These are phyloP conservation scores for Boletus speciosus DNA, from an alignment of 768 basidiomycete species.

Conservation along the genomic window DNA sequence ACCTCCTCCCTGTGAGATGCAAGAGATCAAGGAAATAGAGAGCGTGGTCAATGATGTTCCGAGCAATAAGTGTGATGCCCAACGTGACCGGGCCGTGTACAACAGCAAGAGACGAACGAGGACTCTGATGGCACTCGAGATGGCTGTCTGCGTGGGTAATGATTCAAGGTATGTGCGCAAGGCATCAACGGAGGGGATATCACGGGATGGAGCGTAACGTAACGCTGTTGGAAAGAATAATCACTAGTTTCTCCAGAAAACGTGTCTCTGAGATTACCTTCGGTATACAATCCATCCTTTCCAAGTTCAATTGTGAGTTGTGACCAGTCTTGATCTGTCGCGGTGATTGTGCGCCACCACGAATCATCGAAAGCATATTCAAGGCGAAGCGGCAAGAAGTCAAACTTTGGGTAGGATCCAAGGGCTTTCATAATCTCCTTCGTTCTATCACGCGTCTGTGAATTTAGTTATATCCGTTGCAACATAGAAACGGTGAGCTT, in stretches of 20 bases:
- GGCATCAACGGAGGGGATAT: conserved; percentile 26
- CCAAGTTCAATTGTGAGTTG: conserved; percentile 45
- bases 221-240: conserved; percentile 17
- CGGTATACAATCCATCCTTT: conserved; percentile 46
- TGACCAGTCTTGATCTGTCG: conserved; percentile 20
- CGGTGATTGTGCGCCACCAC: conserved; percentile 61
- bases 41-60: conserved; percentile 79
- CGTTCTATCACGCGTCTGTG: conserved; percentile 53
- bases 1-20: conserved; percentile 73
- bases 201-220: conserved; percentile 8
- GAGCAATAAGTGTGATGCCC: conserved; percentile 72
- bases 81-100: conserved; percentile 54
- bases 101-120: conserved; percentile 68
- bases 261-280: conserved; percentile 17
- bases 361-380: conserved; percentile 69
- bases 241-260: conserved; percentile 2
- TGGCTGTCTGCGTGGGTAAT: conserved; percentile 73
- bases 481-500: neutral
- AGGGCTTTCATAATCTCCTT: conserved; percentile 49
- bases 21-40: conserved; percentile 70
- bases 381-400: conserved; percentile 60
- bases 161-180: conserved; percentile 54
- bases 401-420: conserved; percentile 45
- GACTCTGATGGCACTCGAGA: conserved; percentile 53
- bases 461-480: conserved; percentile 8